Evolutionary conservation across 177 flowering plant species (phyloP).

Genomic region (Telopea speciosissima): DNA sequence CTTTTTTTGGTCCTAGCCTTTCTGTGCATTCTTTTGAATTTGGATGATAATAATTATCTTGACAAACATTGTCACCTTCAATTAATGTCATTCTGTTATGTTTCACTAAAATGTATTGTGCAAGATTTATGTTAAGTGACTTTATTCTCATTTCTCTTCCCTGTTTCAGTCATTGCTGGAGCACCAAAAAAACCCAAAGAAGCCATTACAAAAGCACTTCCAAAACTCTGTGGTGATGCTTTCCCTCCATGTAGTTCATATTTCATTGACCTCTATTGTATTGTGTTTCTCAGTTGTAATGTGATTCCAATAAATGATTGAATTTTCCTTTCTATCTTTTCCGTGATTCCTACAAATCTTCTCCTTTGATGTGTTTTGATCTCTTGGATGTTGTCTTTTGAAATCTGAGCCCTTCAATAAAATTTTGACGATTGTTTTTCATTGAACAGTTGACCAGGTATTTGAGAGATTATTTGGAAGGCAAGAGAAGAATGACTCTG

Average conservation of each 20-base stretch:
- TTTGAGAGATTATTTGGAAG: slow-evolving; percentile 80
- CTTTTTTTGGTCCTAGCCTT: background rate
- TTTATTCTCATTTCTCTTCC: background rate
- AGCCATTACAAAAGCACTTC: slow-evolving; percentile 73
- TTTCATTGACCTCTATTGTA: background rate
- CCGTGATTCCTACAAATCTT: background rate
- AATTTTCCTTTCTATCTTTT: background rate
- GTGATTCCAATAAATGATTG: too few relatives aligned
- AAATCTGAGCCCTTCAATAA: background rate
- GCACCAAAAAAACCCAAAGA: slow-evolving; percentile 82
- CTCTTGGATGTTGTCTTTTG: background rate
- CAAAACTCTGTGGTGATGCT: slow-evolving; percentile 67
- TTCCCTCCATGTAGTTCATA: background rate
- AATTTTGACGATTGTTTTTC: slow-evolving; percentile 5
- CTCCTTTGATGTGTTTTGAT: background rate
- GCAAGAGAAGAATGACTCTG: slow-evolving; percentile 83
- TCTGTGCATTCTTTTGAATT: background rate
- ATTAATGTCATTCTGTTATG: too few relatives aligned
- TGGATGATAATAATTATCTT: background rate
- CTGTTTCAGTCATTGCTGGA: slow-evolving; percentile 68
- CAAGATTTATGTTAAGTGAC: background rate
- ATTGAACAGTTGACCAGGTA: slow-evolving; percentile 67
- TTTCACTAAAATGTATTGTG: too few relatives aligned
- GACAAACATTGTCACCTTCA: too few relatives aligned
- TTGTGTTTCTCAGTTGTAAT: background rate